Conservation (phyloP, 306 rosid species). For the Rosa lucieae region DNA sequence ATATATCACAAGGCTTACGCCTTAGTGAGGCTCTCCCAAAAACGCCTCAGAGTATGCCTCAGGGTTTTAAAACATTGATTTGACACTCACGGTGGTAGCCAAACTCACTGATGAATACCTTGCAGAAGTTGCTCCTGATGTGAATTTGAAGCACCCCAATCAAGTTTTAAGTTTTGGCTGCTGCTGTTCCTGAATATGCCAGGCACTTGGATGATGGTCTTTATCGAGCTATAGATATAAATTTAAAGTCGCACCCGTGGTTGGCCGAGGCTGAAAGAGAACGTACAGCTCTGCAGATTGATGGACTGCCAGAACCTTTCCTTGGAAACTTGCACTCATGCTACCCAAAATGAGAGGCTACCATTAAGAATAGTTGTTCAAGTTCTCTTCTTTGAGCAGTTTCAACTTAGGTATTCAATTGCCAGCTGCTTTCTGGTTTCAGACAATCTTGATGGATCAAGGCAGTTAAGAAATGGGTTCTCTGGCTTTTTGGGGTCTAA, state of each 20-base stretch:
- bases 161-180: conserved; percentile 92
- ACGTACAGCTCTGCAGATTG: conserved; percentile 66
- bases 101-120: conserved; percentile 94
- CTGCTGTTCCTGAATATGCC: conserved; percentile 91
- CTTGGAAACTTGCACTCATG: too few species aligned
- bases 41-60: too few species aligned
- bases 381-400: conserved; percentile 98
- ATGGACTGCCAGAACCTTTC: conserved; percentile 98
- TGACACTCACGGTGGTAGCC: conserved; percentile 78
- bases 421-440: conserved; percentile 94
- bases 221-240: conserved; percentile 90
- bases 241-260: conserved; percentile 98
- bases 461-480: conserved; percentile 82
- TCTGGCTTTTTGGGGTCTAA: conserved; percentile 57
- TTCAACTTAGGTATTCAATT: conserved; percentile 90
- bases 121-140: conserved; percentile 98
- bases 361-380: conserved; percentile 39
- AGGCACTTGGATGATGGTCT: conserved; percentile 97
- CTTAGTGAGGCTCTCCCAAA: too few species aligned
- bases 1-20: too few species aligned
- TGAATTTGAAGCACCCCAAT: conserved; percentile 81
- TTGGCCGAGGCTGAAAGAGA: conserved; percentile 90
- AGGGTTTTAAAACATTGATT: too few species aligned
- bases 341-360: too few species aligned
- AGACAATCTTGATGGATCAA: conserved; percentile 84